Conservation (phyloP, 768 basidiomycete genomes). For the Tremella fuciformis region DNA sequence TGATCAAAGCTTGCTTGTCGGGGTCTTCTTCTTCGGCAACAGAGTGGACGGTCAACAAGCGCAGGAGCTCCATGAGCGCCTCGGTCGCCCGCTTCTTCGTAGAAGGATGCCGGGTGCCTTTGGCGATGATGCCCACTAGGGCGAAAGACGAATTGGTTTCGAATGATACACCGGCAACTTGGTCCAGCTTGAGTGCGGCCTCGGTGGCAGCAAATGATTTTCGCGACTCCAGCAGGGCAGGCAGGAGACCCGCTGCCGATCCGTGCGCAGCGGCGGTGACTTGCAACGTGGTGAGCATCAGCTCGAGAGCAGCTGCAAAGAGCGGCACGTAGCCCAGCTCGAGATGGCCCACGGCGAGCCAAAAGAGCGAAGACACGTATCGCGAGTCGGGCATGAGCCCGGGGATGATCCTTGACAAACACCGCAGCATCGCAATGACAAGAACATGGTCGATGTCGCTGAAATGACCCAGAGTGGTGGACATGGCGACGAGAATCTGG, state of each 20-base stretch:
- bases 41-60: conserved; percentile 4
- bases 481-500: conserved; percentile 85
- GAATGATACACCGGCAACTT: conserved; percentile 70
- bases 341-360: conserved; percentile 80
- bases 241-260: conserved; percentile 31
- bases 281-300: conserved; percentile 66
- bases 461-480: conserved; percentile 62
- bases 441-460: conserved; percentile 70
- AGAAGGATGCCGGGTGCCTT: conserved; percentile 70
- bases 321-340: conserved; percentile 67
- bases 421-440: conserved; percentile 83
- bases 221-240: conserved; percentile 60
- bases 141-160: conserved; percentile 76
- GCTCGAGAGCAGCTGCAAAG: conserved; percentile 65
- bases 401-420: conserved; percentile 73
- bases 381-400: conserved; percentile 67
- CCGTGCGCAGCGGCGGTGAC: conserved; percentile 62
- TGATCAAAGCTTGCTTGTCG: conserved; percentile 5
- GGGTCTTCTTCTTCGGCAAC: conserved; percentile 15
- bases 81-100: conserved; percentile 56
- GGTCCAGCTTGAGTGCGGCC: conserved; percentile 68
- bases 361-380: conserved; percentile 70
- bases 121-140: conserved; percentile 77
- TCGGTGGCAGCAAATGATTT: conserved; percentile 60
- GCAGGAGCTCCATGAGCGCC: conserved; percentile 61